Base-by-base conservation (phyloP, 2,329 filamentous ascomycete species). In the Pyricularia sp. region DNA sequence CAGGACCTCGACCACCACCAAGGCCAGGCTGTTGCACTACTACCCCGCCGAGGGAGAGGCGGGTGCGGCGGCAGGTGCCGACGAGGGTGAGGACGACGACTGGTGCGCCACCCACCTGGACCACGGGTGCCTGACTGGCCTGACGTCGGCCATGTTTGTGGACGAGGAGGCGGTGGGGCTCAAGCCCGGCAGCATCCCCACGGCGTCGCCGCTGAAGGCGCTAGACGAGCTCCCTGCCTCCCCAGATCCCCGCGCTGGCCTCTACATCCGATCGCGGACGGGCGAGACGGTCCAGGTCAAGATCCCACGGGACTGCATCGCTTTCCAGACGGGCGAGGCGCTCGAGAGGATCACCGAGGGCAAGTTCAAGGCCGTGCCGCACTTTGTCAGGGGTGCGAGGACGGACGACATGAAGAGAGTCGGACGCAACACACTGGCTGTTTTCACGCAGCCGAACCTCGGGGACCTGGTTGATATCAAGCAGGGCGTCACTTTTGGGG, bases 371-470 rank as follows among this genome's bases (percentile, higher is more conserved):
- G 95, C 95, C 1, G 95, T 98, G 70, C 94, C 95, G 72, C 95
- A 99, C 82, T 98, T 97, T 78, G 95, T 99, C 10, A 86, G 90
- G 72, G 94, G 94, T 0, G 89, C 91, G 4, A 84, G 86, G 72
- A 82, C 86, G 85, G 83, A 64, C 80, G 78, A 55, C 78, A 83
- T 69, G 81, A 79, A 81, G 1, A 81, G 81, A 31, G 85, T 94
- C 70, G 91, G 91, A 31, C 83, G 91, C 70, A 98, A 98, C 80
- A 99, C 95, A 11, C 80, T 99, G 73, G 95, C 95, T 0, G 93
- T 98, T 11, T 99, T 98, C 76, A 99, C 94, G 70, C 95, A 99
- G 84, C 95, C 95, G 28, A 97, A 97, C 81, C 79, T 98, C 70
- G 91, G 87, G 73, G 92, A 94, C 73, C 85, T 88, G 79, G 90